Base-by-base conservation (phyloP, 2,329 filamentous ascomycete species). In the Sarocladiaceae sp. region DNA sequence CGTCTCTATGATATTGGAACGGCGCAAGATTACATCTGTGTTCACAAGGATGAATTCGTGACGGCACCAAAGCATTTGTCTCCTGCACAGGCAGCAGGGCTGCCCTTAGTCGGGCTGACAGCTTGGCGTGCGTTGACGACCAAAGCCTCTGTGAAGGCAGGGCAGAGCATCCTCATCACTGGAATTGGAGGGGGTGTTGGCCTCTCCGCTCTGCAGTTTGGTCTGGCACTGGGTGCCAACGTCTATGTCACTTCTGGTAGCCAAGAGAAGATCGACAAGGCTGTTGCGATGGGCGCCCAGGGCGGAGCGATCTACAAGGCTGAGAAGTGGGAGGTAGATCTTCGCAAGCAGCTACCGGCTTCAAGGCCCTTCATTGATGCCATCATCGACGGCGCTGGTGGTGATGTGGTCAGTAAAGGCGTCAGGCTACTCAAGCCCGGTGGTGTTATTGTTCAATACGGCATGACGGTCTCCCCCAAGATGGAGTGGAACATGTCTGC, bases 101-200 rank as follows among this genome's bases (percentile, higher is more conserved):
- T 96, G 34, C 89, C 90, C 3, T 67, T 96, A 27, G 88, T 88
- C 0, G 90, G 90, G 0, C 59, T 96, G 47, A 97, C 91, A 2
- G 91, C 78, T 6, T 97, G 88, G 88, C 73, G 91, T 34, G 90
- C 90, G 0, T 68, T 94, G 33, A 77, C 91, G 43, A 84, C 77
- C 5, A 96, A 96, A 72, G 81, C 76, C 40, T 78, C 5, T 6
- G 33, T 35, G 4, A 6, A 70, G 47, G 63, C 66, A 1, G 87
- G 87, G 3, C 68, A 78, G 48, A 94, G 94, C 57, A 72, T 96
- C 3, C 68, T 96, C 24, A 67, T 96, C 33, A 96, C 90, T 4
- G 91, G 91, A 0, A 94, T 96, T 61, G 91, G 91, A 1, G 91
- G 91, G 26, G 91, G 91, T 33, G 91, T 96, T 1, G 91, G 91